Base-by-base conservation (phyloP, 140 eudicot species). In the Senecio squalidus region DNA sequence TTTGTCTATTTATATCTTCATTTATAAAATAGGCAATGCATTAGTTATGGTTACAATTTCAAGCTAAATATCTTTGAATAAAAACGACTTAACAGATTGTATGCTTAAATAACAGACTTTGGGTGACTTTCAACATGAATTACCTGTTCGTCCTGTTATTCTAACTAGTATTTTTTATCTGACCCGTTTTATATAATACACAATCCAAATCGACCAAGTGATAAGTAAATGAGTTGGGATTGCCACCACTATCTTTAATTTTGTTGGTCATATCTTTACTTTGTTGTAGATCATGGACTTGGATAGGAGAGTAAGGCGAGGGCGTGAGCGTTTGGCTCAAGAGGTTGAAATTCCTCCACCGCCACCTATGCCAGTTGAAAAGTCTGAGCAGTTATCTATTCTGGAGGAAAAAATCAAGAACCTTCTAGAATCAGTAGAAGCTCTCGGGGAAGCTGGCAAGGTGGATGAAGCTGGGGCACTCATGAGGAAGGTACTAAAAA, bases 401-500 rank as follows among this genome's bases (percentile, higher is more conserved):
- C 73, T 91, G 55, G 96, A 86, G 62, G 96, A 91, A 64, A 91
- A 91, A 63, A 91, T 91, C 44, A 91, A 86, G 82, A 91, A 83
- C 68, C 83, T 91, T 33, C 75, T 91, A 51, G 98, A 91, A 56
- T 94, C 90, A 40, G 98, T 84, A 33, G 98, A 91, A 80, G 78
- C 94, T n/a, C 94, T 91, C 64, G 98, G 98, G 56, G 98, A 91
- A 83, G 94, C 84, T 47, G 96, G 98, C 60, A 91, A 86, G 63
- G 96, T 91, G 55, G 98, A 91, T 79, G 98, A 91, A 79, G 98
- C 98, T 13, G 98, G 81, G 64, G 98, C 98, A 55, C 98, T 91
- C 28, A 91, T 91, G 96, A 81, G 94, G 70, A 91, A 91, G 96
- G 98, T 91, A 59, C 27, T 34, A 58, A 18, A 46, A 45, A 10